A percentile compares a stretch with the other conserved stretches of the same genome.
These are phyloP conservation scores for Coniochaeta pulveracea DNA, from an alignment of 2,329 filamentous ascomycete species.

Conservation along the genomic window DNA sequence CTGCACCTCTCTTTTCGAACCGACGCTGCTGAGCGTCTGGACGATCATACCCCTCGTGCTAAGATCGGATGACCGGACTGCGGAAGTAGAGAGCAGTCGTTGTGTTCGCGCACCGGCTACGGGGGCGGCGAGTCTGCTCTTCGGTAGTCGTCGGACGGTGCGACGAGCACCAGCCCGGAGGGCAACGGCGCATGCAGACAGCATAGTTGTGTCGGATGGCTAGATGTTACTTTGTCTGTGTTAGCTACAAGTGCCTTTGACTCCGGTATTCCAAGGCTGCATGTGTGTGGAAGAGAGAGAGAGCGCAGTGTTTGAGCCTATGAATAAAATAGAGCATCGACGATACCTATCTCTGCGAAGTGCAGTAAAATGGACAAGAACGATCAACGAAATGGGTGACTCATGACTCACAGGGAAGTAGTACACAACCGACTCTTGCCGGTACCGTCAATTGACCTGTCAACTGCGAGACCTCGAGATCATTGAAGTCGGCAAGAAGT, in stretches of 20 bases:
- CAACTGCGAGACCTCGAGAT: slow-evolving; percentile 7
- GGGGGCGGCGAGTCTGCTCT: slow-evolving; percentile 10
- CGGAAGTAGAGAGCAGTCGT: slow-evolving; percentile 22
- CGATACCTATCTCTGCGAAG: too few species aligned
- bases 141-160: slow-evolving; percentile 21
- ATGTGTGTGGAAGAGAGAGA: too few species aligned
- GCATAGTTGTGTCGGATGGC: slow-evolving; percentile 20
- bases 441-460: slow-evolving; percentile 9
- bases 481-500: slow-evolving; percentile 11
- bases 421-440: slow-evolving; percentile 8
- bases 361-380: too few species aligned
- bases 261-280: too few species aligned
- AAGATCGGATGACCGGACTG: slow-evolving; percentile 30
- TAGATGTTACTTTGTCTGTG: too few species aligned
- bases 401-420: too few species aligned
- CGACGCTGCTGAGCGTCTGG: slow-evolving; percentile 88
- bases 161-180: slow-evolving; percentile 32
- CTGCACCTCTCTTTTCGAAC: slow-evolving; percentile 90
- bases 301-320: too few species aligned
- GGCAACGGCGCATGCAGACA: slow-evolving; percentile 28
- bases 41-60: slow-evolving; percentile 73
- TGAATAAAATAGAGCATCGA: too few species aligned
- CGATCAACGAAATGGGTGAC: too few species aligned
- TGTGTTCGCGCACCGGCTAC: slow-evolving; percentile 16
- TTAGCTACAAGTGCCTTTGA: too few species aligned